These are phyloP conservation scores for Botrytis squamosa DNA, from an alignment of 2,329 filamentous ascomycete genomes.

Conservation along the genomic window DNA sequence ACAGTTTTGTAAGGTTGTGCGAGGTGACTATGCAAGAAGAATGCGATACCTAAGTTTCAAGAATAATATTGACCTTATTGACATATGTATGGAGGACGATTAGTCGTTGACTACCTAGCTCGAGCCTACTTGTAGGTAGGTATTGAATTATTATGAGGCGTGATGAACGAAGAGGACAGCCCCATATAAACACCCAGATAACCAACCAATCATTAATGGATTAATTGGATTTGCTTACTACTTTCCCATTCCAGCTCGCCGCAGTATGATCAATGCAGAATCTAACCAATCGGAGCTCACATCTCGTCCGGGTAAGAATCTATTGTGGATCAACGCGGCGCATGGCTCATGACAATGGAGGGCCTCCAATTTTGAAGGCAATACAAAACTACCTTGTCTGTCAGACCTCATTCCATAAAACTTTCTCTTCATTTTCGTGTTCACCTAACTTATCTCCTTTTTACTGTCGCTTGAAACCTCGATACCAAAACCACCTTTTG, in stretches of 20 bases:
- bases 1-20: neutral
- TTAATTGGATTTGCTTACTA: neutral
- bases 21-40: neutral
- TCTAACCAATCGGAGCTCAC: neutral
- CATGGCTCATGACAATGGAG: constrained; percentile 4
- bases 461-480: neutral
- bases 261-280: neutral
- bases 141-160: neutral
- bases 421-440: neutral
- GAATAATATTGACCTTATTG: neutral
- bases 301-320: neutral
- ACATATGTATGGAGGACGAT: neutral
- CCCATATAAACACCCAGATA: neutral
- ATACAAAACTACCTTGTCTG: constrained; percentile 10
- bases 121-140: too few relatives aligned
- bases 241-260: neutral
- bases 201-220: neutral
- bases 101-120: neutral
- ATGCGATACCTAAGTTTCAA: neutral
- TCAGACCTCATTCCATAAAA: neutral
- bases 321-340: neutral
- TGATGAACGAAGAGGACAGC: neutral
- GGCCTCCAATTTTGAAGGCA: neutral
- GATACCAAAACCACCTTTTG: neutral
- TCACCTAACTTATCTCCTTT: neutral